phyloP scores from a whole-genome alignment of 2,329 filamentous ascomycete genomes.

The Colletotrichum chrysophilum region DNA sequence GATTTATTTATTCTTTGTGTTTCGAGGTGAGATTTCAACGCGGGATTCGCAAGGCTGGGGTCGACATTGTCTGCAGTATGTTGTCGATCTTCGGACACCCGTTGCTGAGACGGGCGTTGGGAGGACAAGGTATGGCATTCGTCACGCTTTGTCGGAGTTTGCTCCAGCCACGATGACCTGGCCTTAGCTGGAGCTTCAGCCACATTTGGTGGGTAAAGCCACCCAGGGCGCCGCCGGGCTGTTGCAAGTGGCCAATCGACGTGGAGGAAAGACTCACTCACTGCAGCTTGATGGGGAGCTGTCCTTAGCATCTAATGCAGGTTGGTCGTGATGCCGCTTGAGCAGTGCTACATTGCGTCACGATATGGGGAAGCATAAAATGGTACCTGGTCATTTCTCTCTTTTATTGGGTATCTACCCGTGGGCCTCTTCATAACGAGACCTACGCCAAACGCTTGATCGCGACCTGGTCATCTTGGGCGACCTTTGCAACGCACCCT shows the following conservation, averaged over 20 bases:
- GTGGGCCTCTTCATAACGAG: not conserved
- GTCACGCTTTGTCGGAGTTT: not conserved
- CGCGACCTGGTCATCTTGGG: not conserved
- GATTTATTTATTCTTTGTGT: not conserved
- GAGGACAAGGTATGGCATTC: not conserved
- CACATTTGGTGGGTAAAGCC: not conserved
- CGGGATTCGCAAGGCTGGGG: not conserved
- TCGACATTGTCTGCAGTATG: slow-evolving; percentile 14
- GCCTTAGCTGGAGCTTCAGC: not conserved
- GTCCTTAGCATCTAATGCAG: not conserved
- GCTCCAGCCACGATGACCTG: slow-evolving; percentile 6
- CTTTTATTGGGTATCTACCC: slow-evolving; percentile 18
- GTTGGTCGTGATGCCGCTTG: not conserved
- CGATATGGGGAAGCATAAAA: not conserved
- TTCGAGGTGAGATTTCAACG: not conserved
- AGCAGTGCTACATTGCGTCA: not conserved
- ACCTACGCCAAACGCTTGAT: not conserved
- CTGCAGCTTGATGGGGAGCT: not conserved
- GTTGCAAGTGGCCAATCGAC: not conserved
- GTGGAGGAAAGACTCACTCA: slow-evolving; percentile 7
- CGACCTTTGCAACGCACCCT: not conserved
- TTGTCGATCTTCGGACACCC: not conserved
- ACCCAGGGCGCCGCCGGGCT: not conserved
- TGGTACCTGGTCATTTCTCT: not conserved
- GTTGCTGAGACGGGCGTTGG: not conserved